Evolutionary conservation across 2,329 filamentous ascomycete genomes (phyloP).

Genomic region (Colletotrichum agaves): DNA sequence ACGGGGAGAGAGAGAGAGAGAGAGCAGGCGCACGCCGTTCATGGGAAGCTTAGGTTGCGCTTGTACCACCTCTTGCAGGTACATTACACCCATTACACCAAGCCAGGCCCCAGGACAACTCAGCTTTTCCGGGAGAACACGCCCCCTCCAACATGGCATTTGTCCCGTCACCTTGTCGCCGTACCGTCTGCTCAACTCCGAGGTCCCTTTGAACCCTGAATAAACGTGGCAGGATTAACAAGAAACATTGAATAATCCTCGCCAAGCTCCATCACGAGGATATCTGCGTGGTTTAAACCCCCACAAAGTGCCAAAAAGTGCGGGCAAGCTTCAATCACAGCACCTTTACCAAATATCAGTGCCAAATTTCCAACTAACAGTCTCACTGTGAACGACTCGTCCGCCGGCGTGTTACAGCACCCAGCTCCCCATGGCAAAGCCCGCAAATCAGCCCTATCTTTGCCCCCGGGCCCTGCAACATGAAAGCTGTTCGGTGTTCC

Average conservation of each 20-base stretch:
- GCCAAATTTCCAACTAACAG: too few relatives aligned
- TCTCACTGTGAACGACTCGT: neutral
- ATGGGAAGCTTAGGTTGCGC: conserved; percentile 12
- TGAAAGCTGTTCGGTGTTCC: conserved; percentile 4
- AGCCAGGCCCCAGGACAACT: neutral
- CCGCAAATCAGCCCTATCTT: conserved; percentile 34
- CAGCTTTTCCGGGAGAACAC: conserved; percentile 10
- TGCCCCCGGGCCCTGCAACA: conserved; percentile 14
- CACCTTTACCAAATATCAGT: neutral
- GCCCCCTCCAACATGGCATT: conserved; percentile 26
- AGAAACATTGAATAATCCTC: too few relatives aligned
- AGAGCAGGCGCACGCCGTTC: neutral
- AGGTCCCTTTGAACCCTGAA: conserved; percentile 11
- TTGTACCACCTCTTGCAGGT: conserved; percentile 31
- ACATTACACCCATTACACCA: too few relatives aligned
- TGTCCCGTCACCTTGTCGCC: neutral
- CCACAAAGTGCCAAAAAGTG: too few relatives aligned
- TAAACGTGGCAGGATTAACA: neutral
- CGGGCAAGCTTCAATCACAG: too few relatives aligned
- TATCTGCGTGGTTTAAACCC: neutral
- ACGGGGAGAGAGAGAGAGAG: too few relatives aligned
- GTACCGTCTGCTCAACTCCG: conserved; percentile 14
- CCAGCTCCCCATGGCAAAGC: conserved; percentile 25
- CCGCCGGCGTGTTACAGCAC: conserved; percentile 29
- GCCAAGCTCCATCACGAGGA: neutral